Conservation (phyloP, 345 rosid species). For the Alliaria petiolata region DNA sequence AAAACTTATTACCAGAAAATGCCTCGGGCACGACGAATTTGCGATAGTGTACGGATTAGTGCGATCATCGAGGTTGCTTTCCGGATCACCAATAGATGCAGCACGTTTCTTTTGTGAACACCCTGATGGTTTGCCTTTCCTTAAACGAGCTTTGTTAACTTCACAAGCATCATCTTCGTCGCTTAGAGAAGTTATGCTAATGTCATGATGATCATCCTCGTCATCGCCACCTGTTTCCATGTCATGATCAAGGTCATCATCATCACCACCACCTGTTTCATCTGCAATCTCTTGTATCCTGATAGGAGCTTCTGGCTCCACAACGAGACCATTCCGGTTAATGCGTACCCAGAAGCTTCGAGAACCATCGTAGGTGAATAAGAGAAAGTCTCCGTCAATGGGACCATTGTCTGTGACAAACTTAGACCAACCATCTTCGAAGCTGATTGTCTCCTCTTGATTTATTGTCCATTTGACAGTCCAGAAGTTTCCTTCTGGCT, state of each 20-base stretch:
- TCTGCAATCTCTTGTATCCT: conserved; percentile 17
- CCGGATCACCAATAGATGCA: neutral
- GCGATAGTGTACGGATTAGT: neutral
- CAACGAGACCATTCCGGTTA: neutral
- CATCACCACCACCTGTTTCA: neutral
- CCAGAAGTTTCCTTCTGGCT: conserved; percentile 23
- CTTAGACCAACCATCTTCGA: conserved; percentile 26
- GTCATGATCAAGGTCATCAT: neutral
- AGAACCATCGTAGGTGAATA: conserved; percentile 18
- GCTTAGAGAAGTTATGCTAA: too few relatives aligned
- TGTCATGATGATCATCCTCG: too few relatives aligned
- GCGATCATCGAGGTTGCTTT: conserved; percentile 1
- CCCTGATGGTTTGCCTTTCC: neutral
- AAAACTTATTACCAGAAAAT: too few relatives aligned
- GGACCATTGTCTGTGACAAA: conserved; percentile 2
- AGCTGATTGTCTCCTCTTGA: neutral
- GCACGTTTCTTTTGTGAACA: neutral
- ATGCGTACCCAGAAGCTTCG: conserved; percentile 13
- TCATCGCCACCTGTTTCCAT: neutral
- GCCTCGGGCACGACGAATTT: too few relatives aligned
- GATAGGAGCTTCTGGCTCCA: neutral
- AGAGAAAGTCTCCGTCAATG: neutral
- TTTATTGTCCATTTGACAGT: conserved; percentile 5
- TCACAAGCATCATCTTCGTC: neutral
- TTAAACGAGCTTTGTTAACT: conserved; percentile 1